phyloP scores from a whole-genome alignment of 495 filamentous ascomycete species.

The Lasiosphaeria hispida region DNA sequence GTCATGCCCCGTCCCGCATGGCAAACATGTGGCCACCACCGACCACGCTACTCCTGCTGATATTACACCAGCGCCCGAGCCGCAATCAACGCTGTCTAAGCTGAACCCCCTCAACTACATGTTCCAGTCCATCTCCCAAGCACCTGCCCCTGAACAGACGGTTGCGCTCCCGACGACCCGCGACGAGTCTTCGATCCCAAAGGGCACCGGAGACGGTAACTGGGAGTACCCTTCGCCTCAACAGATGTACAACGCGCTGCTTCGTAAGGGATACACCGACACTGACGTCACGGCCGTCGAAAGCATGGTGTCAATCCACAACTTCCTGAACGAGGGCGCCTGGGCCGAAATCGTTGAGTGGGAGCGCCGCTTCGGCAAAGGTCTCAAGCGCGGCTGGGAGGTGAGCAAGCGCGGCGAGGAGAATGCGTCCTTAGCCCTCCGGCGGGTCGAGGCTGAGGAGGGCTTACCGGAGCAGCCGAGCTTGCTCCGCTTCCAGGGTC shows the following conservation, averaged over 20 bases:
- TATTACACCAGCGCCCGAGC: constrained; percentile 4
- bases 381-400: constrained; percentile 68
- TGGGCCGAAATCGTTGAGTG: constrained; percentile 92
- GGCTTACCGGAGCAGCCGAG: constrained; percentile 53
- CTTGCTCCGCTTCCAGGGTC: constrained; percentile 80
- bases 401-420: constrained; percentile 72
- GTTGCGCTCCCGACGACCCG: constrained; percentile 70
- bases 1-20: constrained; percentile 50
- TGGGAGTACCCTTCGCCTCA: constrained; percentile 99
- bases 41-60: constrained; percentile 51
- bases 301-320: constrained; percentile 95
- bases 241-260: constrained; percentile 98
- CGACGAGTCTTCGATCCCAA: constrained; percentile 81
- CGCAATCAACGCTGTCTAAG: constrained; percentile 59
- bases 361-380: constrained; percentile 79
- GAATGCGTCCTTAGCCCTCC: constrained; percentile 34
- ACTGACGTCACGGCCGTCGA: constrained; percentile 92
- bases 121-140: constrained; percentile 81
- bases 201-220: constrained; percentile 69
- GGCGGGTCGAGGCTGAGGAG: constrained; percentile 36
- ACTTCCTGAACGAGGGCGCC: constrained; percentile 95
- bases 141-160: constrained; percentile 68
- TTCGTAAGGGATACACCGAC: constrained; percentile 92
- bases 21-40: constrained; percentile 40
- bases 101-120: constrained; percentile 96